Base-by-base conservation (phyloP, 352 stramenopile genomes). In the Globisporangium carolinianum region DNA sequence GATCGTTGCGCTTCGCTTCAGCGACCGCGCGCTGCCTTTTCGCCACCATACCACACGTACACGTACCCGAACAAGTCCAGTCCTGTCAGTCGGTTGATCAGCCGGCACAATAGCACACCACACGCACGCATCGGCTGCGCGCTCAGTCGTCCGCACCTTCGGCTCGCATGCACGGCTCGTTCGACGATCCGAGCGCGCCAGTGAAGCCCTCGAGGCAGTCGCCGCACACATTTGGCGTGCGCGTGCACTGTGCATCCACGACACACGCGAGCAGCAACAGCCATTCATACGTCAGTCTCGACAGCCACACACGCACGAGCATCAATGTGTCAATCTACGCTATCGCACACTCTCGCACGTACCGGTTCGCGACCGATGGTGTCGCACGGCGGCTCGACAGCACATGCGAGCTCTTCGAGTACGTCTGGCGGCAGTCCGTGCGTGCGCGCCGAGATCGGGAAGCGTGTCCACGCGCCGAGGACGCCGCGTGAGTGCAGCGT, bases 401-500 rank as follows among this genome's bases (percentile, higher is more conserved):
- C 55, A 12, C 81, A 91, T 60, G 74, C 65, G 17, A 91, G 53
- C 10, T 75, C 78, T 51, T 89, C 76, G 0, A 89, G 69, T n/a
- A 91, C 69, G 37, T 88, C 76, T 0, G 81, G 68, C 0, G 81
- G 81, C 12, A 89, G 60, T 6, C 81, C 78, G 36, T 91, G 81
- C 0, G 81, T 91, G 5, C 67, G 65, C 18, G 76, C 76, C 5
- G 68, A 76, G 41, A 83, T 60, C 1, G 76, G 65, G 32, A 79
- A 61, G 8, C 52, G 53, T 36, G 73, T 71, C 81, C 81, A 91
- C 5, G 75, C 57, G 36, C 83, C 73, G 43, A 87, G 72, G 12
- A 94, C 84, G 2, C 84, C 84, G 32, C 66, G 73, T 49, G 82
- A 92, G 37, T 76, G 62, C n/a, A 92, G 69, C 1, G 82, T 91